Percentiles rank a stretch among this genome's conserved stretches.
These are phyloP conservation scores for Fusarium beomiforme DNA, from an alignment of 2,329 filamentous ascomycete species.

Conservation along the genomic window DNA sequence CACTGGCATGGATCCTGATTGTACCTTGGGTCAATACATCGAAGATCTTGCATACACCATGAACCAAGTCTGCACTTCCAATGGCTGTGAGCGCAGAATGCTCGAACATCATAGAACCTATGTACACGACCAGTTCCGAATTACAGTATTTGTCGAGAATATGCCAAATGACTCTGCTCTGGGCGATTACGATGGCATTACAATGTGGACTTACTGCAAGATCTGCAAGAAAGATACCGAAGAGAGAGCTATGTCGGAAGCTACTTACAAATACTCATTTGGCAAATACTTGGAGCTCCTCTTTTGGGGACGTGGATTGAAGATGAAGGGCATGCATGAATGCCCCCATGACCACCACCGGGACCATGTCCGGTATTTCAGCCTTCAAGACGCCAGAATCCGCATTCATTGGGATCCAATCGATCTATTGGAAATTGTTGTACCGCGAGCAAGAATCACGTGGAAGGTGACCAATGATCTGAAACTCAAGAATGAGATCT, in stretches of 20 bases:
- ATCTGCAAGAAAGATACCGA: constrained; percentile 91
- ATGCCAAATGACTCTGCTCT: constrained; percentile 54
- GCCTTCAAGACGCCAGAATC: constrained; percentile 84
- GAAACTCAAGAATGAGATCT: constrained; percentile 92
- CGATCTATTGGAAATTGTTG: constrained; percentile 92
- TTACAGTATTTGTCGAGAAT: constrained; percentile 86
- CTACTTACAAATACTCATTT: constrained; percentile 97
- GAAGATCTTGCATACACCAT: constrained; percentile 86
- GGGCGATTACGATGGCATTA: constrained; percentile 71
- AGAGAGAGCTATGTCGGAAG: constrained; percentile 89
- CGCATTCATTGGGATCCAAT: constrained; percentile 94
- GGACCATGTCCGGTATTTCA: constrained; percentile 93
- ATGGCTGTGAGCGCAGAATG: constrained; percentile 89
- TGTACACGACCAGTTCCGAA: constrained; percentile 92
- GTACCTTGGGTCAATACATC: constrained; percentile 93
- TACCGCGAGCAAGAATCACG: constrained; percentile 87
- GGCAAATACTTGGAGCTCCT: constrained; percentile 98
- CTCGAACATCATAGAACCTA: constrained; percentile 95
- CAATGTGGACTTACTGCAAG: constrained; percentile 99
- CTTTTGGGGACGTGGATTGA: constrained; percentile 91
- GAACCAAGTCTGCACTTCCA: constrained; percentile 80
- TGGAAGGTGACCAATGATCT: constrained; percentile 98
- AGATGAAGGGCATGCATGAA: constrained; percentile 72
- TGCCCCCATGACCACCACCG: constrained; percentile 93
- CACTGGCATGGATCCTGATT: constrained; percentile 80